phyloP scores from a whole-genome alignment of 1,139 yeast genomes.

The Pichia terricola region DNA sequence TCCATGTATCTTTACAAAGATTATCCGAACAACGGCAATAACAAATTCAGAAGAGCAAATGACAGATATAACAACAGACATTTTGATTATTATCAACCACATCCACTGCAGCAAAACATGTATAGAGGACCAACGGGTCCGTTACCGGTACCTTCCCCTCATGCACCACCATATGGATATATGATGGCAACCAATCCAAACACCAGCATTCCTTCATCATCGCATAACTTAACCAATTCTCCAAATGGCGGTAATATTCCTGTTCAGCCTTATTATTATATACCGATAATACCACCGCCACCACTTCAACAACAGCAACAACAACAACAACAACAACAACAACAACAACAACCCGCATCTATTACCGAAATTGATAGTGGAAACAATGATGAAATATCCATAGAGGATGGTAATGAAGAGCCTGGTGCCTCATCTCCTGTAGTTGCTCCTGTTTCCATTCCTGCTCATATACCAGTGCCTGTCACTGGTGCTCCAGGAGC shows the following conservation, averaged over 20 bases:
- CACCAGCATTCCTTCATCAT: too few species aligned
- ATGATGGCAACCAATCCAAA: not conserved
- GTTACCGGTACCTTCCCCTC: not conserved
- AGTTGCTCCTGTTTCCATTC: too few species aligned
- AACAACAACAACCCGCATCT: not conserved
- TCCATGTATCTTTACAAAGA: not conserved
- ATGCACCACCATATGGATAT: slow-evolving; percentile 3
- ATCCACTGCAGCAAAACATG: not conserved
- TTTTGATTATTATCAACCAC: not conserved
- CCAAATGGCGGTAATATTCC: not conserved
- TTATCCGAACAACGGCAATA: not conserved
- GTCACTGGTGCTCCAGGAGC: not conserved
- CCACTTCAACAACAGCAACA: not conserved
- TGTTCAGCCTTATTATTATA: slow-evolving; percentile 7
- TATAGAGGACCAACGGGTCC: not conserved
- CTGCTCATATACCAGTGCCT: too few species aligned
- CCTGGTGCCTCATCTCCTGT: too few species aligned
- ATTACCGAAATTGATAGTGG: not conserved
- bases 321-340: not conserved
- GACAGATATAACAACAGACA: slow-evolving; percentile 1
- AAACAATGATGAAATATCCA: too few species aligned
- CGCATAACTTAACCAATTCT: too few species aligned
- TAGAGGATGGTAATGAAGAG: too few species aligned
- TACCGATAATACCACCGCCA: slow-evolving; percentile 1
- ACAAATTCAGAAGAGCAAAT: not conserved